Evolutionary conservation across 768 basidiomycete genomes (phyloP).

Genomic region (Leccinum broughii): DNA sequence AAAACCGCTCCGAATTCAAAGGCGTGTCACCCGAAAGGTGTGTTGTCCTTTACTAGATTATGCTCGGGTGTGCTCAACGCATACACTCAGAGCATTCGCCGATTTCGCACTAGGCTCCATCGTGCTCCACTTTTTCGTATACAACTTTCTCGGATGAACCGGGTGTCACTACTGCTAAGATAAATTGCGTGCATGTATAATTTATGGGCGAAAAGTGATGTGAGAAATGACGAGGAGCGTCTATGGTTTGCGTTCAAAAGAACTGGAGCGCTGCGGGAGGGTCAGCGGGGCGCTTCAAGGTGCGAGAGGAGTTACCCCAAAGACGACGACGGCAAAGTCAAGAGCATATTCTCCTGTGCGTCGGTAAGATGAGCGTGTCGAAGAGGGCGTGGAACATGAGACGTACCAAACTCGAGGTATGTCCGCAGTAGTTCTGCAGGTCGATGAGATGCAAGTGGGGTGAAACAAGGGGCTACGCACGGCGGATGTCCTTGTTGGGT

Average conservation of each 20-base stretch:
- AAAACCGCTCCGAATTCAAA: conserved; percentile 80
- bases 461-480: conserved; percentile 47
- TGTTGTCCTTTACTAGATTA: conserved; percentile 24
- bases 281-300: conserved; percentile 5
- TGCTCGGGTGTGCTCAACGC: background rate
- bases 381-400: background rate
- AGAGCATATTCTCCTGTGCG: conserved; percentile 76
- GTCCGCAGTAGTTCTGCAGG: conserved; percentile 63
- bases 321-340: conserved; percentile 82
- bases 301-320: conserved; percentile 53
- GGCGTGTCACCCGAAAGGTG: conserved; percentile 93
- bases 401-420: conserved; percentile 79
- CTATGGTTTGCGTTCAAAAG: conserved; percentile 58
- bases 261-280: conserved; percentile 58
- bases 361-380: background rate
- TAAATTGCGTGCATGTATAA: conserved; percentile 2
- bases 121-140: conserved; percentile 96
- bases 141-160: conserved; percentile 89
- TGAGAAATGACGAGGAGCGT: background rate
- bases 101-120: conserved; percentile 96
- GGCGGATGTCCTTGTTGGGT: conserved; percentile 85
- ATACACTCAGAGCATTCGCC: conserved; percentile 78
- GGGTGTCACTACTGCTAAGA: background rate
- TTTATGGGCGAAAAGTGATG: conserved; percentile 12
- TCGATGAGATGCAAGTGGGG: conserved; percentile 3